Percentiles rank a stretch among this genome's conserved stretches.
Evolutionary conservation across 305 asterid species (phyloP).

Genomic region (Euphrasia arctica): DNA sequence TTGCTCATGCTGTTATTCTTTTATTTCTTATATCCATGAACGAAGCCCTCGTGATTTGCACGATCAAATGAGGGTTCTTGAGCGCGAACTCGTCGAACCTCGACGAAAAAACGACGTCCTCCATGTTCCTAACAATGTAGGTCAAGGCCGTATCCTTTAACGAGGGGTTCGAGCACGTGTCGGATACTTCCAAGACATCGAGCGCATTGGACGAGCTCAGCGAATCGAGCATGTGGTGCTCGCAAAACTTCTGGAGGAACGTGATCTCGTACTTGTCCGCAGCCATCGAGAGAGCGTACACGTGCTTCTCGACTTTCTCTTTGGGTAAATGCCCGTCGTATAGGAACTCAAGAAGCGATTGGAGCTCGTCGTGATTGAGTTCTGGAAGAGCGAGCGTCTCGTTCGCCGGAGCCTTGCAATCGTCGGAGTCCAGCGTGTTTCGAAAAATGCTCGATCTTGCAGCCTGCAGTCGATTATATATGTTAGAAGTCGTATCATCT

Average conservation of each 20-base stretch:
- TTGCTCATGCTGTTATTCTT: conserved; percentile 11
- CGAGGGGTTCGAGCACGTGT: conserved; percentile 63
- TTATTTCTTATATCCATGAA: conserved; percentile 59
- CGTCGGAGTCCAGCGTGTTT: conserved; percentile 67
- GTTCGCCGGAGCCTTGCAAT: conserved; percentile 73
- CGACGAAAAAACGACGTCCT: conserved; percentile 64
- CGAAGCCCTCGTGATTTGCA: conserved; percentile 81
- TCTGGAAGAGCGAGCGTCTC: conserved; percentile 60
- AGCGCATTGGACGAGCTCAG: conserved; percentile 65
- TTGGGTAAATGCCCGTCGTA: conserved; percentile 60
- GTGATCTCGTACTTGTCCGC: conserved; percentile 88
- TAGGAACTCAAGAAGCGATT: conserved; percentile 61
- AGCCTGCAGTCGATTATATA: conserved; percentile 40
- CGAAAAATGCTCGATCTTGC: conserved; percentile 62
- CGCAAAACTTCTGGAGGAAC: conserved; percentile 64
- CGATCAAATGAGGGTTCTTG: conserved; percentile 82
- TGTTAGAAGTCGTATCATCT: neutral
- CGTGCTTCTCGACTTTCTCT: conserved; percentile 62
- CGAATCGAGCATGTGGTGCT: conserved; percentile 62
- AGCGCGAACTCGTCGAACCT: conserved; percentile 75
- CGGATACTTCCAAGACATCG: conserved; percentile 66
- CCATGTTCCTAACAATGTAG: conserved; percentile 79
- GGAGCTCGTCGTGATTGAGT: conserved; percentile 55
- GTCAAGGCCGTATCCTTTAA: conserved; percentile 65
- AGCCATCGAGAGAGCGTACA: conserved; percentile 64